Percentiles rank a stretch among this genome's conserved stretches.
Conservation (phyloP, 1,139 yeast species). For the Scheffersomyces cryptocercus region DNA sequence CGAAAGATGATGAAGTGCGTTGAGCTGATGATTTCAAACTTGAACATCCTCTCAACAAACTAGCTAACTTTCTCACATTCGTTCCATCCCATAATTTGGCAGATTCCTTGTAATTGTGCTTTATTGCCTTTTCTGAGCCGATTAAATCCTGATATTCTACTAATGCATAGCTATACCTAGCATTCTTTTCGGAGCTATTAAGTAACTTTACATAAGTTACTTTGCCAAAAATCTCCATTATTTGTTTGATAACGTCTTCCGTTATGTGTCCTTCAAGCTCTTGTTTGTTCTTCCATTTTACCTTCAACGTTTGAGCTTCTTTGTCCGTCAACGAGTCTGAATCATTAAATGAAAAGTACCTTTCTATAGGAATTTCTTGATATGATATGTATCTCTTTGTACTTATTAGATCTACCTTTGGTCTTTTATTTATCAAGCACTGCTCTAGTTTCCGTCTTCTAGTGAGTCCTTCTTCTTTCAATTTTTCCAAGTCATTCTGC, state of each 20-base stretch:
- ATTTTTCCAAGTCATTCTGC: conserved; percentile 24
- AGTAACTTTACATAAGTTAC: conserved; percentile 18
- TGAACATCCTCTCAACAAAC: conserved; percentile 41
- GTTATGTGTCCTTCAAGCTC: conserved; percentile 34
- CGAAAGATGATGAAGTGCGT: too few relatives aligned
- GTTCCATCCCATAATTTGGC: conserved; percentile 51
- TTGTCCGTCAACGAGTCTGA: neutral
- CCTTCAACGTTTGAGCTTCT: conserved; percentile 7
- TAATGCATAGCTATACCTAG: conserved; percentile 40
- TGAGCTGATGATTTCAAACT: too few relatives aligned
- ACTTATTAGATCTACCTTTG: neutral
- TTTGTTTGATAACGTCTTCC: conserved; percentile 29
- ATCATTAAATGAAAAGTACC: neutral
- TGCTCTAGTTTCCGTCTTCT: conserved; percentile 26
- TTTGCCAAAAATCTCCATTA: conserved; percentile 52
- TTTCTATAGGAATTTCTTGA: conserved; percentile 15
- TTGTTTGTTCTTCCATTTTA: conserved; percentile 48
- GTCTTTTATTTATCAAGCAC: conserved; percentile 5
- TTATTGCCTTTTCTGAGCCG: conserved; percentile 34
- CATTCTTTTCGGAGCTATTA: conserved; percentile 11
- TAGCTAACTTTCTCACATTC: conserved; percentile 47
- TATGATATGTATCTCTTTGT: conserved; percentile 19
- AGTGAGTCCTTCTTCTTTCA: conserved; percentile 33
- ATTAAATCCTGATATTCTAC: conserved; percentile 28
- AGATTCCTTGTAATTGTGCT: conserved; percentile 42